A percentile compares a stretch with the other conserved stretches of the same genome.
These are phyloP conservation scores for Exophiala oligosperma DNA, from an alignment of 2,329 filamentous ascomycete species.

Conservation along the genomic window DNA sequence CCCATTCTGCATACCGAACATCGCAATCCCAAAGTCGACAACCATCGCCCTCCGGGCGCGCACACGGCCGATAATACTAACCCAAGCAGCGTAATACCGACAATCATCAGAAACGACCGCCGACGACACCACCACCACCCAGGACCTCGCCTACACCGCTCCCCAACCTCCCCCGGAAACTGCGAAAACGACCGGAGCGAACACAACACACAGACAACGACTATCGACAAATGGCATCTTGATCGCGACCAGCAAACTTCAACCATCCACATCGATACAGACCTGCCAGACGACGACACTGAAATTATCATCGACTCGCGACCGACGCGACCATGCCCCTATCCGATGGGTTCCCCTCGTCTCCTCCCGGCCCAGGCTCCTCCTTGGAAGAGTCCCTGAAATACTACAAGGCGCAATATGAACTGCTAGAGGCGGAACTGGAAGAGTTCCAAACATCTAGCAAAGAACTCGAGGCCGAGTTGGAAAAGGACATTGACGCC, in stretches of 20 bases:
- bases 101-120: background rate
- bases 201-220: background rate
- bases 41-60: background rate
- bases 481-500: slow-evolving; percentile 94
- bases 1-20: background rate
- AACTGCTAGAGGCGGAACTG: slow-evolving; percentile 85
- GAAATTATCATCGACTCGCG: background rate
- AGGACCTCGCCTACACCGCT: slow-evolving; percentile 6
- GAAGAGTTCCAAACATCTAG: slow-evolving; percentile 93
- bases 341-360: slow-evolving; percentile 32
- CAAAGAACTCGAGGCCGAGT: slow-evolving; percentile 87
- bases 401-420: slow-evolving; percentile 97
- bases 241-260: background rate
- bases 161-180: slow-evolving; percentile 9
- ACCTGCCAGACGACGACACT: slow-evolving; percentile 2
- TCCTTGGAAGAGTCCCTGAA: slow-evolving; percentile 71
- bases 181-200: background rate
- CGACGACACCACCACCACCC: background rate
- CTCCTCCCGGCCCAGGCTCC: slow-evolving; percentile 40
- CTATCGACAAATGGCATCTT: background rate
- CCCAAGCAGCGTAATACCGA: slow-evolving; percentile 11
- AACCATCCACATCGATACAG: background rate
- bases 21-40: background rate
- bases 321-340: slow-evolving; percentile 19
- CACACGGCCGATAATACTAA: slow-evolving; percentile 15